Base-by-base conservation (phyloP, 2,329 filamentous ascomycete genomes). In the Pseudogymnoascus sp. region DNA sequence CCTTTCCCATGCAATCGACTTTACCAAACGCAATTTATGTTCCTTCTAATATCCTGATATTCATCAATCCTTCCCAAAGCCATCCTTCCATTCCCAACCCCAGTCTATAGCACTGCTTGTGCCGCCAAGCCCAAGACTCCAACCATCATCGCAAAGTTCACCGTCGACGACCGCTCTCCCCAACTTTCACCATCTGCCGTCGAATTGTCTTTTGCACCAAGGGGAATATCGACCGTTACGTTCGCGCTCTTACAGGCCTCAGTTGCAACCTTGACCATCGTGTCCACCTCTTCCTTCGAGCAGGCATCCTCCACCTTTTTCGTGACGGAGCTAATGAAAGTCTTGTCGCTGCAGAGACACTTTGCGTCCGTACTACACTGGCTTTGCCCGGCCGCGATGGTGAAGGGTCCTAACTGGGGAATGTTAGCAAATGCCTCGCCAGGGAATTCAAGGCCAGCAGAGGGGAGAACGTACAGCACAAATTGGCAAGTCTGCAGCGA, bases 11-110 rank as follows among this genome's bases (percentile, higher is more conserved):
- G 26, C 15, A 52, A 52, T 5, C 45, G 26, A 13, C 8, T 13
- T 30, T 45, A 26, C 45, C 26, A 52, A 52, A 52, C 30, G 45
- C 45, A 52, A 52, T 26, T 33, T 33, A 52, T 52, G 45, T 26
- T 33, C 26, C 45, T 2, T 52, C 5, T 19, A 52, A 33, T 33
- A 52, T 52, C 45, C 45, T 30, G 45, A 26, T 52, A 52, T 52
- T 18, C 15, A 30, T 52, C 9, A 30, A 12, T 5, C n/a, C 2
- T 19, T 30, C 26, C 45, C 23, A 18, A 28, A 52, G 2, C 23
- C 45, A 5, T 4, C 30, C 45, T 10, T 3, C 23, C 45, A 5
- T 4, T 52, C 45, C 15, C n/a, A 33, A 30, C 3, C 15, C 45
- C 5, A 18, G 33, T 19, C 26, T 52, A 52, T 2, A 52, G 15